Percentiles rank a stretch among this genome's conserved stretches.
Conservation (phyloP, 345 rosid species). For the Lagerstroemia speciosa region DNA sequence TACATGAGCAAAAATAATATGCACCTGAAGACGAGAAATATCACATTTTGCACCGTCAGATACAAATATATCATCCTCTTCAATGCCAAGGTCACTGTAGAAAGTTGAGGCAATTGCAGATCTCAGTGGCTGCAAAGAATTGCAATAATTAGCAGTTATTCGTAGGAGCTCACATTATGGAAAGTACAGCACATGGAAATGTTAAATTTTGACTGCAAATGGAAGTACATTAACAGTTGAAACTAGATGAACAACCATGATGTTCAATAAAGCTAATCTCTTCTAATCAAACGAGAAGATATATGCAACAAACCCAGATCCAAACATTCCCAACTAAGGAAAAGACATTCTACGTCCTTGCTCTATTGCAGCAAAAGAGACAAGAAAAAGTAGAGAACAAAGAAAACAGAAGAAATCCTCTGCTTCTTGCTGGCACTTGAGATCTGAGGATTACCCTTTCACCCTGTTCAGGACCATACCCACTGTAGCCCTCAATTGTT, state of each 20-base stretch:
- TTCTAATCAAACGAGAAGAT: neutral
- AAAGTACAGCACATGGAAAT: slow-evolving; percentile 23
- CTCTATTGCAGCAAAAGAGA: neutral
- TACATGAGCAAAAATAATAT: slow-evolving; percentile 11
- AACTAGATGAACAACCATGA: neutral
- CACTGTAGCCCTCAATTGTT: slow-evolving; percentile 81
- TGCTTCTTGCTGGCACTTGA: neutral
- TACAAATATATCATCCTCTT: slow-evolving; percentile 79
- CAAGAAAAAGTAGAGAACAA: neutral
- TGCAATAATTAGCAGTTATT: slow-evolving; percentile 11
- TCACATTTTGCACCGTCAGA: slow-evolving; percentile 99
- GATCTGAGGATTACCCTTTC: slow-evolving; percentile 41
- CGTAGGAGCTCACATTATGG: neutral
- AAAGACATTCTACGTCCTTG: neutral
- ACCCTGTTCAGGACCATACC: slow-evolving; percentile 97
- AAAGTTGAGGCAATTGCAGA: slow-evolving; percentile 66
- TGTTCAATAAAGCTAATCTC: neutral
- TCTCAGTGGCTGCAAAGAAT: slow-evolving; percentile 60
- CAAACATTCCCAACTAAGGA: neutral
- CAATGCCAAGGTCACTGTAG: slow-evolving; percentile 70
- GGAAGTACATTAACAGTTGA: neutral
- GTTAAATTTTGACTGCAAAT: too few relatives aligned
- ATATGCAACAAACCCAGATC: neutral
- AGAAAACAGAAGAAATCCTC: neutral
- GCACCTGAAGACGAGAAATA: slow-evolving; percentile 82